Conservation (phyloP, 1,284 basidiomycete species). For the Singerocomus rubriflavus region DNA sequence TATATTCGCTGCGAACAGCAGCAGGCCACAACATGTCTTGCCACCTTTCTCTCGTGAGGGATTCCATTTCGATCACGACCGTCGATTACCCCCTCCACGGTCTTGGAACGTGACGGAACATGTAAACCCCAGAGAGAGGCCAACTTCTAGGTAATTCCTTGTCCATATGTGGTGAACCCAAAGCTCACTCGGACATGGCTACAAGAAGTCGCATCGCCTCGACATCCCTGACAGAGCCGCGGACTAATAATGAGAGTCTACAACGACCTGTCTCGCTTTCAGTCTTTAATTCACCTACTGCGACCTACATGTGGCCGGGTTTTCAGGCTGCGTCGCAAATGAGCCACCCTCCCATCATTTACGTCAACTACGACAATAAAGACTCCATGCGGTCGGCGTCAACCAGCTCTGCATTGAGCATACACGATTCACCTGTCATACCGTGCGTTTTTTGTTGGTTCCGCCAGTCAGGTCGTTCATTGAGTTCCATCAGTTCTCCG, state of each 20-base stretch:
- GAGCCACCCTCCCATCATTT: constrained; percentile 37
- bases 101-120: constrained; percentile 29
- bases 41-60: constrained; percentile 33
- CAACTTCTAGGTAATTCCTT: constrained; percentile 26
- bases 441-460: constrained; percentile 27
- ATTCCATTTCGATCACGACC: constrained; percentile 36
- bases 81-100: constrained; percentile 33
- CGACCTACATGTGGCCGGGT: constrained; percentile 40
- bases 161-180: constrained; percentile 4
- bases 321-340: constrained; percentile 38
- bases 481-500: constrained; percentile 27
- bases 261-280: constrained; percentile 36
- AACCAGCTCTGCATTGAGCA: constrained; percentile 30
- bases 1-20: constrained; percentile 25
- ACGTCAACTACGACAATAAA: constrained; percentile 36
- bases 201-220: constrained; percentile 26
- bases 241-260: constrained; percentile 23
- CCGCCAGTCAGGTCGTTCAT: constrained; percentile 15
- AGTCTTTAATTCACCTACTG: constrained; percentile 39
- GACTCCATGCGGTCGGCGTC: constrained; percentile 33
- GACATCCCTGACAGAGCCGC: constrained; percentile 20
- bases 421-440: constrained; percentile 28
- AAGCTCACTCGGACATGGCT: constrained; percentile 20
- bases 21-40: constrained; percentile 34
- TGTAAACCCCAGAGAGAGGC: constrained; percentile 24